These are phyloP conservation scores for Leccinum obscurum DNA, from an alignment of 768 basidiomycete genomes.

Conservation along the genomic window DNA sequence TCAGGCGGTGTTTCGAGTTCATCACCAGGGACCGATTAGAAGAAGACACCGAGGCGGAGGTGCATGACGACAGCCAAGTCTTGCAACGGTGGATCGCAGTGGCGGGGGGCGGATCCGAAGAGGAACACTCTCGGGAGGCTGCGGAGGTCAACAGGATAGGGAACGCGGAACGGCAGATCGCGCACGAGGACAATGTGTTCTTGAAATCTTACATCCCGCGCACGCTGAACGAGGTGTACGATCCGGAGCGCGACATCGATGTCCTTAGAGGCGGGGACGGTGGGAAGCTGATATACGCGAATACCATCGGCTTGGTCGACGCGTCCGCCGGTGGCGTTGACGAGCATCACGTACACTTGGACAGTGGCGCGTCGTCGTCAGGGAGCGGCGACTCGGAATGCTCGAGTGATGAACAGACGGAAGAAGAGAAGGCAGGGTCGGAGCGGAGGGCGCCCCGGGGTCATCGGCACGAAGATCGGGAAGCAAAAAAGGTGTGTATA, in stretches of 20 bases:
- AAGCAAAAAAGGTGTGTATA: conserved; percentile 75
- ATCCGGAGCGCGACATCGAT: conserved; percentile 91
- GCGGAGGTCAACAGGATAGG: conserved; percentile 14
- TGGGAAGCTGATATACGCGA: conserved; percentile 78
- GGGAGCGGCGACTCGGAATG: conserved; percentile 27
- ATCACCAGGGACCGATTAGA: conserved; percentile 59
- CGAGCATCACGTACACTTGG: conserved; percentile 19
- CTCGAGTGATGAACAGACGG: conserved; percentile 37
- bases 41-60: conserved; percentile 27
- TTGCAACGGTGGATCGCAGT: conserved; percentile 53
- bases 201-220: conserved; percentile 91
- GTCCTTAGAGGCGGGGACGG: conserved; percentile 70
- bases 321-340: conserved; percentile 18
- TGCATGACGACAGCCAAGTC: conserved; percentile 23
- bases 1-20: conserved; percentile 87
- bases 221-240: conserved; percentile 87
- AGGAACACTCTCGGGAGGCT: conserved; percentile 12
- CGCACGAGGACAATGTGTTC: conserved; percentile 88
- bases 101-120: conserved; percentile 24
- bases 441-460: conserved; percentile 70
- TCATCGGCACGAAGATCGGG: conserved; percentile 90
- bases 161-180: conserved; percentile 26
- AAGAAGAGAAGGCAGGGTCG: conserved; percentile 34
- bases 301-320: conserved; percentile 78
- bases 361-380: conserved; percentile 19